Evolutionary conservation across 208 protist genomes (phyloP), one percentile per base, ranked within the genome.

Genomic region (Angomonas deanei): DNA sequence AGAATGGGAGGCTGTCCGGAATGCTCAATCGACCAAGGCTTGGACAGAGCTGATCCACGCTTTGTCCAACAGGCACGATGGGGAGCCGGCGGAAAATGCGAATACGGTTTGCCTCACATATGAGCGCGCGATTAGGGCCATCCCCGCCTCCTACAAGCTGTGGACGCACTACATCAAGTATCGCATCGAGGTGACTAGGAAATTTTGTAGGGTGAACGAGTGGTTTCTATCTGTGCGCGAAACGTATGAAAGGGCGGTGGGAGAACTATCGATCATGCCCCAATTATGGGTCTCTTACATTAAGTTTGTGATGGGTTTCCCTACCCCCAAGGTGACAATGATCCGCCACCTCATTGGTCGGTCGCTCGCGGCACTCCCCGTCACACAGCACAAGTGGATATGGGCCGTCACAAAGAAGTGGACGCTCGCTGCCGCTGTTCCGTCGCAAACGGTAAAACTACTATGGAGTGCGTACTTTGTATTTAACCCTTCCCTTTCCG

Each of bases 121-220:
- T 62, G 88, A 94, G 60, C 80, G 88, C 11, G 82, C 85, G 1
- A 30, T 92, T 11, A 73, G 84, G 4, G 80, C 76, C 2, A 78
- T 88, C 23, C 71, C 81, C 15, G 78, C 77, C 17, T 94, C 88
- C 6, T 94, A 91, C 68, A 94, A 92, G 62, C 70, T 94, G 11
- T 94, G 88, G 86, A 71, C 53, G 60, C 64, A 61, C 26, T 94
- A 94, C 52, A 72, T 92, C 42, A 33, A 58, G 23, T 89, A 84
- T 48, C 65, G 88, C 24, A 58, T 67, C n/a, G 67, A 78, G 0
- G 63, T 88, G 3, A 91, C 83, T 0, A 13, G 27, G 4, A 62
- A 64, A 1, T 15, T 91, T 17, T 84, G 76, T 42, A 62, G 71
- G 31, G 15, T 50, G 19, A 73, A 82, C 53, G 85, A 92, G 42